Percentiles rank a stretch among this genome's conserved stretches.
These are phyloP conservation scores for Leccinum rimulosum DNA, from an alignment of 768 basidiomycete species.

Conservation along the genomic window DNA sequence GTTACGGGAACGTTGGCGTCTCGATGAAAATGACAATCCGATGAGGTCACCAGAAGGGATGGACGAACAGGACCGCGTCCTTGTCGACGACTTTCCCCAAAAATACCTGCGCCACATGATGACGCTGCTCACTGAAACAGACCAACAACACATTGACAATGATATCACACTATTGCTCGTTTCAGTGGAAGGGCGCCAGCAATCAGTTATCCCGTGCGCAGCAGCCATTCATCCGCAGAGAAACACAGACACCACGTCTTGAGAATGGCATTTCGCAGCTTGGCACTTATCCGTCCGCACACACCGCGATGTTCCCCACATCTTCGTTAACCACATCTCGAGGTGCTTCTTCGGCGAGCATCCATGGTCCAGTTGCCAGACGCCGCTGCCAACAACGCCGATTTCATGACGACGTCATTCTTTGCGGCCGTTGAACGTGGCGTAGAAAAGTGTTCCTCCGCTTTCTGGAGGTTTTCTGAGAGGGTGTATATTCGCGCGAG, in stretches of 20 bases:
- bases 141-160: constrained; percentile 48
- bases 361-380: too few relatives aligned
- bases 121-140: constrained; percentile 54
- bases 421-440: too few relatives aligned
- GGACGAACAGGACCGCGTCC: constrained; percentile 65
- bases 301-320: too few relatives aligned
- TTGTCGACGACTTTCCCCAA: constrained; percentile 70
- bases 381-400: too few relatives aligned
- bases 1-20: constrained; percentile 63
- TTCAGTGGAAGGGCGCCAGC: constrained; percentile 48
- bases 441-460: too few relatives aligned
- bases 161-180: constrained; percentile 48
- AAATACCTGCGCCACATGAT: constrained; percentile 57
- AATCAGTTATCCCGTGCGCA: constrained; percentile 46
- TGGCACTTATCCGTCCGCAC: not conserved
- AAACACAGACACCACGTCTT: constrained; percentile 24
- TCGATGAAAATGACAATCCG: constrained; percentile 63
- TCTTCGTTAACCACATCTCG: too few relatives aligned
- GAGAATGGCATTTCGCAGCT: constrained; percentile 29
- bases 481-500: too few relatives aligned
- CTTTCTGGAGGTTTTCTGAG: too few relatives aligned
- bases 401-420: too few relatives aligned
- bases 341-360: too few relatives aligned
- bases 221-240: constrained; percentile 28
- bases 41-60: constrained; percentile 52